Base-by-base conservation (phyloP, 1,139 yeast species). In the Magnusiomyces sp. region DNA sequence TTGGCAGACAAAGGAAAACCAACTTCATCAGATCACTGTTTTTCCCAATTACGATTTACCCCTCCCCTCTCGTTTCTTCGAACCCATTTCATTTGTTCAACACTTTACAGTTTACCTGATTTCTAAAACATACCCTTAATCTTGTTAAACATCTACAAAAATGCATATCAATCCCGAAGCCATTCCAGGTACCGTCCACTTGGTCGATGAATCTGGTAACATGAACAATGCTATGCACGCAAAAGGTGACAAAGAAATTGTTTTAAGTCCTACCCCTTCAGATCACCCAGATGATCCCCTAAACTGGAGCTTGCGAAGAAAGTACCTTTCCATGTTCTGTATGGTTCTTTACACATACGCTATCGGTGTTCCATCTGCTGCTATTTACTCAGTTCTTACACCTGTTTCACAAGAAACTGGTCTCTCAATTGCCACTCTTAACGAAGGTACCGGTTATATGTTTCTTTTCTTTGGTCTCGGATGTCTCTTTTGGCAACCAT, bases 141-240 rank as follows among this genome's bases (percentile, higher is more conserved):
- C 14, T 34, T 34, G n/a, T n/a, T n/a, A n/a, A n/a, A n/a, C n/a
- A n/a, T n/a, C 11, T 11, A 29, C 29, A 19, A 47, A 41, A 29
- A 52, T 50, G 54, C 48, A 46, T 31, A 46, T 53, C 23, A 69
- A 71, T 56, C 65, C 59, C 48, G 71, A 73, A 19, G 68, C 71
- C 9, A 71, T 79, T 38, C 87, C 87, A 0, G 87, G 87, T 27
- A 80, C 85, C 4, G 70, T 78, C 10, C 80, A 77, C 51, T 67
- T 81, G 45, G 76, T 81, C 16, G 84, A 80, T 59, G 50, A 73
- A 34, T 70, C 69, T 10, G 66, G 64, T 31, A 54, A 55, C 33
- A 49, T 63, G 33, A 55, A 51, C 54, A n/a, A n/a, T n/a, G 61
- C 59, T 37, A 60, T 58, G 19, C 61, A 57, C 40, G 57, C 59